Evolutionary conservation across 169 alveolate species (phyloP).

Genomic region (Plasmodium malariae): DNA sequence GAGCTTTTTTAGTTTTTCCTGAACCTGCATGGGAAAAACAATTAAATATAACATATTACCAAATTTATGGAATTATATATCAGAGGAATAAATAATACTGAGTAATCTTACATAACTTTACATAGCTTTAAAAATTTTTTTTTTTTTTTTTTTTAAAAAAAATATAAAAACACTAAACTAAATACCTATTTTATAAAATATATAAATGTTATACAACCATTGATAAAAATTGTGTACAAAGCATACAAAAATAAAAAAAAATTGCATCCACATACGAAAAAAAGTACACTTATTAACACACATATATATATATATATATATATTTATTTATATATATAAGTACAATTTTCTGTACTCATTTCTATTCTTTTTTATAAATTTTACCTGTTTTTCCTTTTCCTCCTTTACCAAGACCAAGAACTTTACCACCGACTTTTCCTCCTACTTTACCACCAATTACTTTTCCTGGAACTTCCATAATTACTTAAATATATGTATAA

Average conservation of each 20-base stretch:
- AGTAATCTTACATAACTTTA: too few species aligned
- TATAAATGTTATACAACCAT: too few species aligned
- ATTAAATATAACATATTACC: conserved; percentile 38
- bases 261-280: too few species aligned
- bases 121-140: too few species aligned
- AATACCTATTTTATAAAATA: too few species aligned
- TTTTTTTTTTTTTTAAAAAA: too few species aligned
- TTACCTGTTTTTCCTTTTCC: conserved; percentile 89
- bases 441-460: conserved; percentile 91
- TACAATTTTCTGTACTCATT: background rate
- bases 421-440: conserved; percentile 92
- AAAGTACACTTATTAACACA: background rate
- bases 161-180: too few species aligned
- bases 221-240: too few species aligned
- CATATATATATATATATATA: conserved; percentile 11
- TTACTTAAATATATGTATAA: conserved; percentile 15
- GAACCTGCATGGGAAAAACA: conserved; percentile 90
- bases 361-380: conserved; percentile 10
- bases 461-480: conserved; percentile 78
- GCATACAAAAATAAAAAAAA: too few species aligned
- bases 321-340: background rate
- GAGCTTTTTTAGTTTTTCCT: conserved; percentile 97
- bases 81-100: too few species aligned
- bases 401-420: conserved; percentile 89
- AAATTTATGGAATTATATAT: background rate